Conservation (phyloP, 225 moss, liverwort and hornwort species). For the Thuidium tamariscinum region DNA sequence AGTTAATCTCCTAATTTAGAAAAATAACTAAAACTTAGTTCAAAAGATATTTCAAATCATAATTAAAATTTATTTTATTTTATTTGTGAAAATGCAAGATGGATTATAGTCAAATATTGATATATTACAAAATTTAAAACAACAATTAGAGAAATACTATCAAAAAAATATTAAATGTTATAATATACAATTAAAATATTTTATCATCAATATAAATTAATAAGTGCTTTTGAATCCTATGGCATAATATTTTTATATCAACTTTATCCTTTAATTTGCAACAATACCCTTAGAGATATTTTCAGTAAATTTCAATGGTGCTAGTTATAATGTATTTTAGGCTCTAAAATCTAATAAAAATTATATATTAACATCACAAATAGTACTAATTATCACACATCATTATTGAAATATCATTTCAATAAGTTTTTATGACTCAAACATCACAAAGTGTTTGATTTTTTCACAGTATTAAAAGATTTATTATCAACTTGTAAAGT, state of each 20-base stretch:
- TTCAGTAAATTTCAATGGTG: background rate
- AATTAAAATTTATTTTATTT: too few relatives aligned
- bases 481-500: background rate
- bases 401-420: background rate
- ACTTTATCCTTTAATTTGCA: background rate
- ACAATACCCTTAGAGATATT: background rate
- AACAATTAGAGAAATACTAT: too few relatives aligned
- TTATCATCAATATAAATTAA: background rate
- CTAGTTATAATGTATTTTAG: background rate
- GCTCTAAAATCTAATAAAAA: background rate
- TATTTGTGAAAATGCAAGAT: accelerated
- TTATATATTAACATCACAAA: background rate
- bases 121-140: background rate
- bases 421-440: background rate
- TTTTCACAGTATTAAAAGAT: background rate
- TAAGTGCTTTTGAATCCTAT: too few relatives aligned
- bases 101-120: background rate
- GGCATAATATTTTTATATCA: background rate
- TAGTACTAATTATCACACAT: background rate
- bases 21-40: background rate
- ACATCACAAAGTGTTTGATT: background rate
- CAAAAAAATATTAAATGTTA: background rate
- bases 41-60: background rate
- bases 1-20: background rate
- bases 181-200: too few relatives aligned